phyloP scores from a whole-genome alignment of 257 asterid genomes.

The Coffea canephora region DNA sequence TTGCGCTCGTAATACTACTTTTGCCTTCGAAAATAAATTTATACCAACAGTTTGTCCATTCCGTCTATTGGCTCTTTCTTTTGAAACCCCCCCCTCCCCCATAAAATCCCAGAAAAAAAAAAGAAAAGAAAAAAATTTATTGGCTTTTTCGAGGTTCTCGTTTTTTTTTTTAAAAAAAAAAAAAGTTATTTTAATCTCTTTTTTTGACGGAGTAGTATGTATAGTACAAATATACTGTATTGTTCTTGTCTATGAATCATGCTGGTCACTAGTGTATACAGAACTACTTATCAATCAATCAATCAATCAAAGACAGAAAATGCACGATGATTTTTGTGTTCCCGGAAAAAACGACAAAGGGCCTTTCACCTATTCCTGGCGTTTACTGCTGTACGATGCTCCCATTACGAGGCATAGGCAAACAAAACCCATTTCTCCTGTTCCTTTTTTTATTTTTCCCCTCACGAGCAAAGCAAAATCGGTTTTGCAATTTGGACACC shows the following conservation, averaged over 20 bases:
- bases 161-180: no score
- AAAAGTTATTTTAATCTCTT: no score
- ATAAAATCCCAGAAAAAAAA: no score
- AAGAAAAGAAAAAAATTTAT: no score
- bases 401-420: background rate
- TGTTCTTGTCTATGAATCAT: background rate
- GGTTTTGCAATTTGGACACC: background rate
- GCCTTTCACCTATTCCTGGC: constrained; percentile 1
- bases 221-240: no score
- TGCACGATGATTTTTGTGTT: constrained; percentile 7
- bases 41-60: background rate
- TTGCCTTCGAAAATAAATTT: background rate
- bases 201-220: no score
- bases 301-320: background rate
- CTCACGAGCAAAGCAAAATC: background rate
- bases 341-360: background rate
- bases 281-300: background rate
- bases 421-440: no score
- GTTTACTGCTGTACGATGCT: background rate
- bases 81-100: no score
- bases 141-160: background rate
- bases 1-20: background rate
- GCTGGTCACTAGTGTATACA: background rate
- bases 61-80: background rate
- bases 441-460: no score